Evolutionary conservation across 208 protist genomes (phyloP), one percentile per base, ranked within the genome.

Genomic region (Herpetomonas tarakana): DNA sequence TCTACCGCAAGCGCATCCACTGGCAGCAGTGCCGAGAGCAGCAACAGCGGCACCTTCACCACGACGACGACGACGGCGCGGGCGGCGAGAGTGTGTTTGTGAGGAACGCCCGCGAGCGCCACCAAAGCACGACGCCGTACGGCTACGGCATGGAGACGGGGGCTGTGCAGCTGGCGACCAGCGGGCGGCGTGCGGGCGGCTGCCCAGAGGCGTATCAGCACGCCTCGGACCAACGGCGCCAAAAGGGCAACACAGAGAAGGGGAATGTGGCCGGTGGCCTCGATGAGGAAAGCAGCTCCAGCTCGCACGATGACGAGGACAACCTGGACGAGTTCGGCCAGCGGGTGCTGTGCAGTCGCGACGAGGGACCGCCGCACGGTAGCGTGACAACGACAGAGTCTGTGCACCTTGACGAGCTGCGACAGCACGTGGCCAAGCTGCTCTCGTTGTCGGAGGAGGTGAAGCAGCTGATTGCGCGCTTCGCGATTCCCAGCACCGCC

Each of bases 371-470:
- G 31, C 19, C 28, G 44, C 35, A 19, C 2, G 22, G n/a, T 3
- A 60, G 31, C 52, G 49, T 25, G 58, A 28, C 18, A 44, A 53
- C 11, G 62, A 52, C 1, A 71, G 71, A 58, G 52, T 68, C 81
- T 28, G 44, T 41, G 26, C 61, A 79, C 18, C 49, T 94, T 14
- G 83, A 92, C 41, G 26, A 24, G 9, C 78, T 89, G 47, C 80
- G 88, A 12, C 67, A 55, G 22, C 68, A 72, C 28, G 65, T 92
- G 25, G 56, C 60, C 3, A 71, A 71, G 12, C 45, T 78, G 1
- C 74, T 83, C 22, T 16, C 61, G 24, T 61, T 76, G 53, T 69
- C 71, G 6, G 59, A 66, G 14, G 44, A 70, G 39, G 49, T 92
- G 50, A 69, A 76, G 41, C 55, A 52, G 18, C 62, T 65, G 1